Base-by-base conservation (phyloP, 495 filamentous ascomycete genomes). In the Trichoderma gamsii region DNA sequence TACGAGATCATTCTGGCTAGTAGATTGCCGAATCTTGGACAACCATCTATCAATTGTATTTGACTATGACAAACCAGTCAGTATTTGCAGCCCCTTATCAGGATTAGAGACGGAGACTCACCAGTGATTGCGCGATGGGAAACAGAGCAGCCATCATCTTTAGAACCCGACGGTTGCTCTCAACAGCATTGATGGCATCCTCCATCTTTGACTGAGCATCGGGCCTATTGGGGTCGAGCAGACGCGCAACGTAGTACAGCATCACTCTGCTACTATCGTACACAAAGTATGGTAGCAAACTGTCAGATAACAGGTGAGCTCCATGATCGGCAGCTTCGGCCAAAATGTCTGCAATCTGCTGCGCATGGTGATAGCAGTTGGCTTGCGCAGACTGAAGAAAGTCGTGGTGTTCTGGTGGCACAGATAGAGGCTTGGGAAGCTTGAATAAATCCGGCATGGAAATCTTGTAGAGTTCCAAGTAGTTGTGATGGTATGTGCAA, bases 401-500 rank as follows among this genome's bases (percentile, higher is more conserved):
- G 15, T 66, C 65, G 6, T 43, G 27, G n/a, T 66, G 65, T 44
- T 66, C 65, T 16, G 65, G 65, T 23, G 65, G 65, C 41, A 66
- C 41, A 18, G 21, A 27, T 5, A 46, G 43, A 12, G 65, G 41
- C 21, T 44, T 66, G 43, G 65, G 43, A 12, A 44, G 63, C 35
- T 44, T 41, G 65, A 49, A 52, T 23, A 66, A 41, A 13, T 46
- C 65, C 18, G 65, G 65, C 44, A 66, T 46, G 43, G 65, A 46
- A 3, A 66, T 15, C 43, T 66, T 66, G 43, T 66, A 66, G 3
- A 66, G 65, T 23, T 66, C 65, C 41, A 66, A 29, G 44, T 66
- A 66, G 43, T 46, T 51, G 43, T 66, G 65, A 6, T 66, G 65
- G 29, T 66, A 66, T 18, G 65, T 66, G 65, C 65, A 66, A 41